Percentiles rank a stretch among this genome's conserved stretches.
Conservation (phyloP, 306 rosid species). For the Herpetospermum pedunculosum region DNA sequence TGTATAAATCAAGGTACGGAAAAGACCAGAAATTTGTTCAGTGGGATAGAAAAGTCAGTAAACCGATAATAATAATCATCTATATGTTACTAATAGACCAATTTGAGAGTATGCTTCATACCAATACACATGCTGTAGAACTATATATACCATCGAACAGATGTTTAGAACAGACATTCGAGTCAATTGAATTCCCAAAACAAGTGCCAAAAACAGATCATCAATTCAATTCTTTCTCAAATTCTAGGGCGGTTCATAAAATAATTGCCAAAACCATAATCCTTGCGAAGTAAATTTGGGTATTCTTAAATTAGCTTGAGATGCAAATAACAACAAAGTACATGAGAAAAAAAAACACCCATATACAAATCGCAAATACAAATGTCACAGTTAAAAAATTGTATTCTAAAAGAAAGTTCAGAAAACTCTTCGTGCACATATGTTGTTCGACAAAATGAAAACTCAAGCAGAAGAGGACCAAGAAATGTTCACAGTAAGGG, state of each 20-base stretch:
- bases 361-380: not conserved
- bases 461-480: not conserved
- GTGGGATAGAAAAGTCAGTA: not conserved
- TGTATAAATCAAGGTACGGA: not conserved
- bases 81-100: not conserved
- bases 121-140: not conserved
- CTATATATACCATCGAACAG: not conserved
- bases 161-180: not conserved
- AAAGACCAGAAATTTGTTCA: not conserved
- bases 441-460: slow-evolving; percentile 11
- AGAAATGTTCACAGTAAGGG: not conserved
- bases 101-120: not conserved
- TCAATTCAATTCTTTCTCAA: not conserved
- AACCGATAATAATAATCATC: not conserved
- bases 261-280: not conserved
- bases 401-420: not conserved
- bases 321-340: not conserved
- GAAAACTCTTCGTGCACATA: not conserved
- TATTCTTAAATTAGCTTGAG: not conserved
- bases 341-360: not conserved
- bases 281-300: not conserved
- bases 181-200: not conserved
- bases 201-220: not conserved
- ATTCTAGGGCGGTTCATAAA: not conserved
- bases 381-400: not conserved